Base-by-base conservation (phyloP, 2,329 filamentous ascomycete genomes). In the Uncinocarpus reesii region DNA sequence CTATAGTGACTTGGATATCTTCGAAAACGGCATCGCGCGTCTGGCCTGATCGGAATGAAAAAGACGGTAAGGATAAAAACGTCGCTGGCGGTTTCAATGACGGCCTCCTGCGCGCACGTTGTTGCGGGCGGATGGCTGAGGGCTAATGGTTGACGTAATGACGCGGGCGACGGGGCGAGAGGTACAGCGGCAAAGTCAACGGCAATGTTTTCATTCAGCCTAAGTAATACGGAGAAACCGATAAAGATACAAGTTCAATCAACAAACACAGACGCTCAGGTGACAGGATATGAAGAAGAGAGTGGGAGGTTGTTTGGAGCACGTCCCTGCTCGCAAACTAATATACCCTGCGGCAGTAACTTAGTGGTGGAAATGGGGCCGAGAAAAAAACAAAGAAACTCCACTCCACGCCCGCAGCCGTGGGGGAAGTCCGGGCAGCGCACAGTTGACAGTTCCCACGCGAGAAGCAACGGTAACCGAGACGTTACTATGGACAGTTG, bases 141-240 rank as follows among this genome's bases (percentile, higher is more conserved):
- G 23, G 43, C 20, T 8, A 18, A 23, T n/a, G n/a, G 43, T 46
- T 46, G 43, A 46, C 43, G 43, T 46, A 46, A 46, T 38, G 43
- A 21, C 8, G 23, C 20, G 16, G 43, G 43, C 43, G 43, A 26
- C 15, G 29, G 8, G 20, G 20, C 38, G 7, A 41, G 31, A 37
- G 15, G 8, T n/a, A 31, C 20, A 10, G 21, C 43, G 24, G 43
- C 43, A 38, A 46, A 38, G 23, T 38, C 34, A 11, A 38, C 34
- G 18, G 23, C 24, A 8, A n/a, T n/a, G 43, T 38, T 46, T n/a
- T 10, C 34, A 31, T 20, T 26, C 43, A 37, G 15, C 43, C 23
- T n/a, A 20, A 32, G n/a, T 23, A 37, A 21, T 21, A 18, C 34
- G 7, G 29, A 18, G 23, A 36, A 13, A 24, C 15, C 13, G 24